Conservation (phyloP, 2,329 filamentous ascomycete genomes). For the Podosphaera fusca region DNA sequence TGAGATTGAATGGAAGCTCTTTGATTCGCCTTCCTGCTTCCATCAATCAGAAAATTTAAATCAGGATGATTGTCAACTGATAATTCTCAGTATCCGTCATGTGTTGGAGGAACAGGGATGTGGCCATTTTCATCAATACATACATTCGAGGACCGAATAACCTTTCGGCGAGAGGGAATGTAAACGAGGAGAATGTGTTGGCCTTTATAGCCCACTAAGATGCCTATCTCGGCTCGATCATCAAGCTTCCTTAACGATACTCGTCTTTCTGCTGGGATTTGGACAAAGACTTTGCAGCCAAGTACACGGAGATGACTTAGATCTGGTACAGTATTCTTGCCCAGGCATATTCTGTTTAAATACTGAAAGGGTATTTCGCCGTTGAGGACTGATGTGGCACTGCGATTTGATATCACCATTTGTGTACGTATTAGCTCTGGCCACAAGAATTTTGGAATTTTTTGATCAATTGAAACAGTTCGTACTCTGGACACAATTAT, state of each 20-base stretch:
- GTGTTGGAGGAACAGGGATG: slow-evolving; percentile 8
- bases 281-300: too few species aligned
- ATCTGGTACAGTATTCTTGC: too few species aligned
- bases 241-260: too few species aligned
- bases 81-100: slow-evolving; percentile 19
- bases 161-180: not conserved
- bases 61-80: too few species aligned
- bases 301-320: too few species aligned
- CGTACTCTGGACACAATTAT: not conserved
- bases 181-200: not conserved
- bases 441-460: not conserved
- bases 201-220: not conserved
- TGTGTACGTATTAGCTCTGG: not conserved
- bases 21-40: not conserved
- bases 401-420: not conserved
- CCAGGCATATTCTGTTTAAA: not conserved
- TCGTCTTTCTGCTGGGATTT: too few species aligned
- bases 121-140: not conserved
- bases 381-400: not conserved
- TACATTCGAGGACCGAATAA: not conserved
- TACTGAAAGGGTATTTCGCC: not conserved
- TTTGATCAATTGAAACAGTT: not conserved
- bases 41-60: too few species aligned
- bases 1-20: not conserved
- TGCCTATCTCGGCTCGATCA: too few species aligned